phyloP scores from a whole-genome alignment of 768 basidiomycete genomes.

The Podaxis sp. region DNA sequence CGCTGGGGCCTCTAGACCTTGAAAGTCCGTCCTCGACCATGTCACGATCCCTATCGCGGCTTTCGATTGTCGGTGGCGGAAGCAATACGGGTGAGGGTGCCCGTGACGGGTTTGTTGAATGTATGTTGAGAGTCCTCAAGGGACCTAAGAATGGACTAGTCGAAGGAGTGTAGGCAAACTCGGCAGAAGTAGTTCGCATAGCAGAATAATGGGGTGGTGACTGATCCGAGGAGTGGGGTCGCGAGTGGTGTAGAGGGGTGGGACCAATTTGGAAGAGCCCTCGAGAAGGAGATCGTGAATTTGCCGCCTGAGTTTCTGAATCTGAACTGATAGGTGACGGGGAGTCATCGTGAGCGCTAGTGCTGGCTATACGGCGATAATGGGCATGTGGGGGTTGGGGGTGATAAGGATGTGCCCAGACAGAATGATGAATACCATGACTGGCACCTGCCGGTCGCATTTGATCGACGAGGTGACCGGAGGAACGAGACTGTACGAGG shows the following conservation, averaged over 20 bases:
- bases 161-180: constrained; percentile 59
- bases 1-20: constrained; percentile 8
- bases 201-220: constrained; percentile 33
- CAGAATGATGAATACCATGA: constrained; percentile 29
- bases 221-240: constrained; percentile 24
- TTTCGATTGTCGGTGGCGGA: constrained; percentile 40
- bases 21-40: constrained; percentile 13
- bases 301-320: constrained; percentile 43
- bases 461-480: constrained; percentile 41
- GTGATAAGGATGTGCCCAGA: constrained; percentile 43
- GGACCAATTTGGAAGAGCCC: constrained; percentile 31
- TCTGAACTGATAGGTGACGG: constrained; percentile 74
- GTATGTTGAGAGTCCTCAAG: constrained; percentile 71
- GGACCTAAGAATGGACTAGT: constrained; percentile 83
- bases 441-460: constrained; percentile 25
- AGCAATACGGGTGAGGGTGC: constrained; percentile 72
- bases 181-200: constrained; percentile 28
- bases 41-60: constrained; percentile 8
- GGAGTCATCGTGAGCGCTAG: constrained; percentile 51
- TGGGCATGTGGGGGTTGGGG: constrained; percentile 39
- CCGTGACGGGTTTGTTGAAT: constrained; percentile 66
- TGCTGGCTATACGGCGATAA: constrained; percentile 27
- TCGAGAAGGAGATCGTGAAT: constrained; percentile 33
- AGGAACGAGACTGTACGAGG: constrained; percentile 39
- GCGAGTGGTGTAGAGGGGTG: constrained; percentile 21